Percentiles rank a stretch among this genome's conserved stretches.
Evolutionary conservation across 176 grass and related monocot genomes (phyloP).

Genomic region (Bolboschoenus planiculmis): DNA sequence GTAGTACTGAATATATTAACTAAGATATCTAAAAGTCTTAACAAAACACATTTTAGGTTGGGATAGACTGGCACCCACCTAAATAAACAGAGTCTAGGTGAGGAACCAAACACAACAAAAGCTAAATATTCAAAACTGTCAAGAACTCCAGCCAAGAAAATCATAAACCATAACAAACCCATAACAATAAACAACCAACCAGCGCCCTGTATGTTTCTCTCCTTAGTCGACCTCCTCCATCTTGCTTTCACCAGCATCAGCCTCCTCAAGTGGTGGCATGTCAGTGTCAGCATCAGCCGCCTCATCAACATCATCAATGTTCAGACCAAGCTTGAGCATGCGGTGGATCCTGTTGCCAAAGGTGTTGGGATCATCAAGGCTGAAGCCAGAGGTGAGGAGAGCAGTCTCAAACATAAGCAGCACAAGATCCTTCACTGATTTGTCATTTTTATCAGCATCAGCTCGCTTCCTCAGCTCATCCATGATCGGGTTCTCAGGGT

Average conservation of each 20-base stretch:
- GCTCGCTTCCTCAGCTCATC: conserved; percentile 84
- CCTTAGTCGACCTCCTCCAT: conserved; percentile 98
- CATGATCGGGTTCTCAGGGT: conserved; percentile 92
- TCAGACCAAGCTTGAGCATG: conserved; percentile 91
- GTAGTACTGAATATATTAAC: not conserved
- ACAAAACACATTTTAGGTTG: not conserved
- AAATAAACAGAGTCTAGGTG: not conserved
- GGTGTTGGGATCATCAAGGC: conserved; percentile 92
- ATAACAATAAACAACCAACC: not conserved
- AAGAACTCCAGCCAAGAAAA: not conserved
- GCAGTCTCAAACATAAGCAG: conserved; percentile 83
- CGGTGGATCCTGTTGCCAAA: conserved; percentile 95
- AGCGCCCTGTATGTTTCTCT: not conserved
- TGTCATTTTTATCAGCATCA: conserved; percentile 86
- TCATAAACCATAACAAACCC: not conserved
- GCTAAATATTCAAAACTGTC: conserved; percentile 16
- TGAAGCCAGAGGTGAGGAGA: conserved; percentile 91
- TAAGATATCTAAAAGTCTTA: conserved; percentile 23
- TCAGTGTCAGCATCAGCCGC: conserved; percentile 53
- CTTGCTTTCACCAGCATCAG: conserved; percentile 88
- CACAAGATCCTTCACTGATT: conserved; percentile 91
- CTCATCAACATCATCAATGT: conserved; percentile 74
- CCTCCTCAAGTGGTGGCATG: conserved; percentile 81
- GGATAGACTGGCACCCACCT: conserved; percentile 5
- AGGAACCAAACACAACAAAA: conserved; percentile 16